phyloP scores from a whole-genome alignment of 805 yeast species.

The Starmerella roubikii region DNA sequence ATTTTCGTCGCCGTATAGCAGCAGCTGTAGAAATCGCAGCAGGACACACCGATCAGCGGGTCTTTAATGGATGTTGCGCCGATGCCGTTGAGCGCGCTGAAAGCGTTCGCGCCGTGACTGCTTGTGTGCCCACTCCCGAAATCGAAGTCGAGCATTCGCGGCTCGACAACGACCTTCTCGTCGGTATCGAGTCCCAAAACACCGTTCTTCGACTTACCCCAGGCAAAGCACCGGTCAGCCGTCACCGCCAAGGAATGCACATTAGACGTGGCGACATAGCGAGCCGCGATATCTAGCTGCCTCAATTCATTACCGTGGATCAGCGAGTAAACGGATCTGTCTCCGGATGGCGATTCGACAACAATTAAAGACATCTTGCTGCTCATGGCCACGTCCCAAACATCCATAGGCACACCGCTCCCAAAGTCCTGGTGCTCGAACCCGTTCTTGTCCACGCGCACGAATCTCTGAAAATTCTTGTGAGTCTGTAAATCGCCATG shows the following conservation, averaged over 20 bases:
- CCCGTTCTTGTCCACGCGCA: slow-evolving; percentile 6
- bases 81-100: slow-evolving; percentile 12
- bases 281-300: slow-evolving; percentile 4
- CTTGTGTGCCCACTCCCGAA: slow-evolving; percentile 3
- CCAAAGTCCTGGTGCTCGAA: slow-evolving; percentile 2
- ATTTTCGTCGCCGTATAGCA: slow-evolving; percentile 9
- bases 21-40: slow-evolving; percentile 11
- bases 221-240: slow-evolving; percentile 16
- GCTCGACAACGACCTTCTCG: slow-evolving; percentile 8
- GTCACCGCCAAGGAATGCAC: slow-evolving; percentile 15
- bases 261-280: slow-evolving; percentile 11
- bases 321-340: neutral
- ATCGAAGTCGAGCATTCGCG: slow-evolving; percentile 9
- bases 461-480: slow-evolving; percentile 3
- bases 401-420: slow-evolving; percentile 7
- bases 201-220: slow-evolving; percentile 19
- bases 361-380: slow-evolving; percentile 5
- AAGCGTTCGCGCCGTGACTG: slow-evolving; percentile 8
- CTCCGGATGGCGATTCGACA: neutral
- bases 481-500: slow-evolving; percentile 4
- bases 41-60: slow-evolving; percentile 13
- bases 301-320: neutral
- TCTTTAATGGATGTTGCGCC: slow-evolving; percentile 1
- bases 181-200: slow-evolving; percentile 17
- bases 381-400: slow-evolving; percentile 15